Percentiles rank a stretch among this genome's conserved stretches.
These are phyloP conservation scores for Naganishia sp. DNA, from an alignment of 1,284 basidiomycete species.

Conservation along the genomic window DNA sequence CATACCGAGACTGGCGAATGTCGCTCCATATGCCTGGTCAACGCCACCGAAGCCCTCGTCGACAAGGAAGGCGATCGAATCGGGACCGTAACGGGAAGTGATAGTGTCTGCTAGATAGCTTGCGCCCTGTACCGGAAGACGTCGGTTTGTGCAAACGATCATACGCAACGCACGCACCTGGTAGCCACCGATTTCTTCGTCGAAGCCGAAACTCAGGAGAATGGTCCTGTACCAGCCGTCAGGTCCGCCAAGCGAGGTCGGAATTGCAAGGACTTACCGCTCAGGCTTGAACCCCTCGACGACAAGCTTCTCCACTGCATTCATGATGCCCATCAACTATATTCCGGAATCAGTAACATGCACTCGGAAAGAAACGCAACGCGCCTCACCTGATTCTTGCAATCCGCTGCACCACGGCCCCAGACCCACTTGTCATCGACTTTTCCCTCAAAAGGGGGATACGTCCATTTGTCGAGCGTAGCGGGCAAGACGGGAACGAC, in stretches of 20 bases:
- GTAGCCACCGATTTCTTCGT: constrained; percentile 56
- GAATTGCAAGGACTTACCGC: constrained; percentile 36
- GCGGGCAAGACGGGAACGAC: constrained; percentile 58
- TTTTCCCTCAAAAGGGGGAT: constrained; percentile 57
- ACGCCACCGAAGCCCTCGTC: constrained; percentile 57
- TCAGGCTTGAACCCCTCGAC: constrained; percentile 54
- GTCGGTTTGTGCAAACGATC: not conserved
- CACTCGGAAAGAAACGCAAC: not conserved
- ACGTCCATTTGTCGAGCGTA: constrained; percentile 57
- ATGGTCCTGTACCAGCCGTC: constrained; percentile 45
- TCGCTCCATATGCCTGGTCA: constrained; percentile 46
- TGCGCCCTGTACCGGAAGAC: constrained; percentile 52
- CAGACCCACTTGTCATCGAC: constrained; percentile 57
- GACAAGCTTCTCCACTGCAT: constrained; percentile 57
- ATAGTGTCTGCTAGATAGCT: constrained; percentile 45
- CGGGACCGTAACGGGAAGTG: constrained; percentile 49
- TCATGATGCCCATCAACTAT: constrained; percentile 55
- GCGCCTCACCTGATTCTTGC: constrained; percentile 50
- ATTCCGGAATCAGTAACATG: constrained; percentile 25
- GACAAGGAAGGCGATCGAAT: constrained; percentile 54
- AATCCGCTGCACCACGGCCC: constrained; percentile 58
- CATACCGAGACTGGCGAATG: constrained; percentile 54
- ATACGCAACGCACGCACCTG: constrained; percentile 36
- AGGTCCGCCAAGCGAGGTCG: constrained; percentile 20
- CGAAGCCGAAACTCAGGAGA: constrained; percentile 58